Evolutionary conservation across 371 early-diverging fungal genomes (phyloP), one percentile per base, ranked within the genome.

Genomic region (Rhizopus stolonifer): DNA sequence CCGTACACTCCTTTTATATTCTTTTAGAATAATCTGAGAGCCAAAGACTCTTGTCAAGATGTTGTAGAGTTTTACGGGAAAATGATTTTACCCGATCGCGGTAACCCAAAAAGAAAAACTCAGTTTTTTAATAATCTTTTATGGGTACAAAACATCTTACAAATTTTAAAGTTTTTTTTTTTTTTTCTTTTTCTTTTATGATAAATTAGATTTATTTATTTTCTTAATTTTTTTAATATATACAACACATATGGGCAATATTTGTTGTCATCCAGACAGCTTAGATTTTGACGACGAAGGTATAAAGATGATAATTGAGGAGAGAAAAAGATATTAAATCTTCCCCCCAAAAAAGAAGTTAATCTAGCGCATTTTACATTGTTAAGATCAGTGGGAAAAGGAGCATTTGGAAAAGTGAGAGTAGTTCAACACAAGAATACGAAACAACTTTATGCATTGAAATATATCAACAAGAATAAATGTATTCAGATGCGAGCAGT

Each of bases 351-450:
- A n/a, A n/a, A n/a, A n/a, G n/a, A n/a, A 67, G 71, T 69, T 19
- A 62, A 88, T 25, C 50, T 90, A 38, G 71, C 77, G 9, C 89
- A 90, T 47, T 90, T 90, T 56, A 70, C 82, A 25, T 66, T 88
- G 14, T 54, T 88, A 43, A 82, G 88, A 38, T 83, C 82, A 2
- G 82, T 90, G 23, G 88, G 89, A 13, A 84, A 82, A 61, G 90
- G 89, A 2, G 84, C 88, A 0, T 90, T 89, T 60, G 88, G 89
- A 43, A 90, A 89, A 72, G 88, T 90, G 17, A 85, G 91, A 22
- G 86, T 94, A 1, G 93, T 94, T 14, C 92, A 93, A 64, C 89
- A 93, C 65, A 91, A 88, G 64, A 70, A 74, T 25, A 82, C 85
- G 11, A 78, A 77, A 18, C 56, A 69, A 36, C 23, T 80, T 11